A percentile compares a stretch with the other conserved stretches of the same genome.
Conservation (phyloP, 75 land plant species). For the Cryptomeria japonica region DNA sequence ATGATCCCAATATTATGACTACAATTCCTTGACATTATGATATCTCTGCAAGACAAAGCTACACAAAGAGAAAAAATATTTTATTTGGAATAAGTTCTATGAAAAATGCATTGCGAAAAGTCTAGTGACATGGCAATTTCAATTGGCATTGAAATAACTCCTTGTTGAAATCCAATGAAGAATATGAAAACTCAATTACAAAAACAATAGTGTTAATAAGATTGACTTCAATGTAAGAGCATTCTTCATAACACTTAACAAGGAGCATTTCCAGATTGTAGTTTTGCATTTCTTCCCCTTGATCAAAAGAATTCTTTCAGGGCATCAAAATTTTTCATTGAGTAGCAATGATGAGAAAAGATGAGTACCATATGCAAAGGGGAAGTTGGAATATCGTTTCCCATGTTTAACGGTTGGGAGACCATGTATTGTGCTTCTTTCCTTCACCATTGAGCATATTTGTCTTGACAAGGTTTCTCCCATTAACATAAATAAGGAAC, state of each 20-base stretch:
- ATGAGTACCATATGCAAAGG: not conserved
- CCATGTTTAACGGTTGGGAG: not conserved
- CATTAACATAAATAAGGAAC: not conserved
- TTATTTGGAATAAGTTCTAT: not conserved
- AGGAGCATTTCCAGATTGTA: too few species aligned
- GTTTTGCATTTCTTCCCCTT: too few species aligned
- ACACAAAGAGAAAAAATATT: not conserved
- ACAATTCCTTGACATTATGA: not conserved
- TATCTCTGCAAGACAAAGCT: not conserved
- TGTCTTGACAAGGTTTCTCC: not conserved
- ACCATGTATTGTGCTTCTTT: not conserved
- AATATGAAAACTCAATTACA: too few species aligned
- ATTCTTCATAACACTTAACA: too few species aligned
- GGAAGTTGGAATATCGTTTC: not conserved
- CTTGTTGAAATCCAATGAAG: not conserved
- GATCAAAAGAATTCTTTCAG: too few species aligned
- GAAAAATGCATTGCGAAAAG: not conserved
- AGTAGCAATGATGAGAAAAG: not conserved
- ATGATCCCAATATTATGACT: not conserved
- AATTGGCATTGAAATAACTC: not conserved
- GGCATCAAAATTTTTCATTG: not conserved
- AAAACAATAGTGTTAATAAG: too few species aligned
- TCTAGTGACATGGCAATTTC: not conserved
- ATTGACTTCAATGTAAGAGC: too few species aligned
- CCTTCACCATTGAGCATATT: too few species aligned